phyloP scores from a whole-genome alignment of 257 asterid species.

The Solanum chiquidenum region DNA sequence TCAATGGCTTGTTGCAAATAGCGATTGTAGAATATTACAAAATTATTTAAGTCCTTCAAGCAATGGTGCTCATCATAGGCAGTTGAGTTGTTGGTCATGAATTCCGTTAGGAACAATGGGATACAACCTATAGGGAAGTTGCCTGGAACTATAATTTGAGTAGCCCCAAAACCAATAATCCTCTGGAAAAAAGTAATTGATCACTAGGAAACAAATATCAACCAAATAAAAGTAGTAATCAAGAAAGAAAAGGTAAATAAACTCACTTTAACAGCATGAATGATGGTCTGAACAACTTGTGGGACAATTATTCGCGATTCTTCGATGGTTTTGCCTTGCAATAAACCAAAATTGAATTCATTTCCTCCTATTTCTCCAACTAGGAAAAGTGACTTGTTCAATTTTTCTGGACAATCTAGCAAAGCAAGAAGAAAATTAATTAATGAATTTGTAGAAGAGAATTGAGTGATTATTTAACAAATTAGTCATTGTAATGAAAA shows the following conservation, averaged over 20 bases:
- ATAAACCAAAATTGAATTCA: slow-evolving; percentile 6
- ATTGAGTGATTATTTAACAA: neutral
- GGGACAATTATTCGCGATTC: neutral
- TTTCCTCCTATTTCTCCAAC: slow-evolving; percentile 13
- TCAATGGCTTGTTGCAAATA: neutral
- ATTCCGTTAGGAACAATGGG: neutral
- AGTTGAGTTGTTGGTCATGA: neutral
- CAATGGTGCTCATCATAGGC: neutral
- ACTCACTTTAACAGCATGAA: neutral
- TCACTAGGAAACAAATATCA: neutral
- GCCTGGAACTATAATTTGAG: neutral
- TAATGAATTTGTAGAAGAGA: neutral
- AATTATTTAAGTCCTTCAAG: neutral
- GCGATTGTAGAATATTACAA: neutral
- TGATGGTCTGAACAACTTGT: neutral
- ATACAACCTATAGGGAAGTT: neutral
- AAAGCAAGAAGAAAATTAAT: neutral
- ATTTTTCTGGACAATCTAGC: neutral
- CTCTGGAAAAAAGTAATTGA: neutral
- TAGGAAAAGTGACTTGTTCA: neutral
- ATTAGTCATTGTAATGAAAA: neutral
- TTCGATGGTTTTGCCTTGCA: slow-evolving; percentile 4
- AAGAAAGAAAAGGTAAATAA: neutral
- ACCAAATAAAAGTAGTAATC: neutral
- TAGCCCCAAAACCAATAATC: neutral